These are phyloP conservation scores for Lactuca sativa DNA, from an alignment of 129 eudicot species.

Conservation along the genomic window DNA sequence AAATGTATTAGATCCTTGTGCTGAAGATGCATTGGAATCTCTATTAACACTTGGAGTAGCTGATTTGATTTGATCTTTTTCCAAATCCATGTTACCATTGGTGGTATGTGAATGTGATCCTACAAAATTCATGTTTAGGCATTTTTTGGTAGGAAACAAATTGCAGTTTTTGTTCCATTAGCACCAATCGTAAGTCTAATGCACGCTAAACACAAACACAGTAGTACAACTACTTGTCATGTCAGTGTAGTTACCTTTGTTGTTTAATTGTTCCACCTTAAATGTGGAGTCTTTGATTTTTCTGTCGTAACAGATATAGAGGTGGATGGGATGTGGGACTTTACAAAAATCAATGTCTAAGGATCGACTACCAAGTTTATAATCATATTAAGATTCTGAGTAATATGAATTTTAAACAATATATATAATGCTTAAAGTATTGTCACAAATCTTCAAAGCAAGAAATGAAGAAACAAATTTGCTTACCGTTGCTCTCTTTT, in stretches of 20 bases:
- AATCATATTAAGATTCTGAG: no score
- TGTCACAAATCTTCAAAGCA: no score
- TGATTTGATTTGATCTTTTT: conserved; percentile 11
- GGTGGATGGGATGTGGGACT: background rate
- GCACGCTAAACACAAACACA: no score
- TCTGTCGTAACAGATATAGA: no score
- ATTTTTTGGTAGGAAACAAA: background rate
- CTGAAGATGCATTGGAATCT: conserved; percentile 17
- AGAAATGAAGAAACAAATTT: background rate
- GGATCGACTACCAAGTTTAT: background rate
- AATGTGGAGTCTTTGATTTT: no score
- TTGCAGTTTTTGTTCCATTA: no score
- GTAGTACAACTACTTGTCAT: no score
- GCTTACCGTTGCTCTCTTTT: conserved; percentile 16
- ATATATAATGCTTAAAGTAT: no score
- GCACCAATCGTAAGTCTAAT: no score
- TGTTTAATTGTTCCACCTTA: conserved; percentile 19
- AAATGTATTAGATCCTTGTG: conserved; percentile 21
- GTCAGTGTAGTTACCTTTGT: no score
- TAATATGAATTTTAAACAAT: no score
- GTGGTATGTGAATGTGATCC: conserved; percentile 7
- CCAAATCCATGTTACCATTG: conserved; percentile 15
- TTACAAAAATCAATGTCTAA: background rate
- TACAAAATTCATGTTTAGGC: background rate
- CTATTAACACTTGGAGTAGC: conserved; percentile 9